Base-by-base conservation (phyloP, 768 basidiomycete species). In the Suillus plorans region DNA sequence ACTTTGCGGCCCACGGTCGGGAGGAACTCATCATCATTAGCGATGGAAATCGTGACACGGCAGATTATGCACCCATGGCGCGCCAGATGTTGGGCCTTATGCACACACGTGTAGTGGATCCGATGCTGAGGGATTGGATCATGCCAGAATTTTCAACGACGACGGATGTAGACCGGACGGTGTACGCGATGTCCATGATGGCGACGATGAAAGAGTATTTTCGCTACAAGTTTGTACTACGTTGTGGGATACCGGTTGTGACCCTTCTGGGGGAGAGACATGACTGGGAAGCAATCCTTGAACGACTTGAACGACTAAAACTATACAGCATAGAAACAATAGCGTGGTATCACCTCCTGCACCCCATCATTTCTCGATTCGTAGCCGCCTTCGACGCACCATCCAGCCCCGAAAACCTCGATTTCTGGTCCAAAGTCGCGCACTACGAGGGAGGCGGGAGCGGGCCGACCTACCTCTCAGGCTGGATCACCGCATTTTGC, bases 401-500 rank as follows among this genome's bases (percentile, higher is more conserved):
- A 0, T 62, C 69, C 58, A 68, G 68, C 14, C 67, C 69, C 5
- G 65, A 70, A 37, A 78, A 80, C 61, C 66, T 74, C 58, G 76
- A 75, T 1, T 81, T 81, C 64, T 81, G 80, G 80, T 75, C 75
- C 63, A 73, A 72, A 64, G 72, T 80, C 28, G 72, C 74, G 0
- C 74, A 76, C 53, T 64, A 63, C 44, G 67, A 76, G 10, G 53
- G 31, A 55, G 18, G 52, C 12, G 74, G 69, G 13, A 74, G 73
- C n/a, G 78, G 76, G 2, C 68, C 72, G 2, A 66, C 69, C 13
- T 76, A 66, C 66, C 62, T 82, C n/a, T 75, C 76, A 3, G 81
- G 80, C 0, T 80, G 80, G 80, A 76, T 80, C 60, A 77, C 74
- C 28, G 77, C 78, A 13, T 81, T 80, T 57, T 78, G 77, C 56